phyloP scores from a whole-genome alignment of 2,329 filamentous ascomycete species.

The Thelonectria blattea region DNA sequence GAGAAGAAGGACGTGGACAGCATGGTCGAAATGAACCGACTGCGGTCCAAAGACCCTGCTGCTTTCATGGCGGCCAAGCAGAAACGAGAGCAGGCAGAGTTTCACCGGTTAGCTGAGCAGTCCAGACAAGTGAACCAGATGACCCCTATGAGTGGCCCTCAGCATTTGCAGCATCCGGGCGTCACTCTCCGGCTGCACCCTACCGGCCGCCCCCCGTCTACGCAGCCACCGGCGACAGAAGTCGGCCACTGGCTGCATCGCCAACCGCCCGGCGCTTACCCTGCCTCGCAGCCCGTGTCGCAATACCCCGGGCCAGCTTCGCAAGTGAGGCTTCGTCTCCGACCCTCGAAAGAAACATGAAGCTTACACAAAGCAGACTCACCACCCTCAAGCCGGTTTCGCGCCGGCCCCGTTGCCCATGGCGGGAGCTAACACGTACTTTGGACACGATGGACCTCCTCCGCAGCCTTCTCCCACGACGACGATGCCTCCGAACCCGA shows the following conservation, averaged over 20 bases:
- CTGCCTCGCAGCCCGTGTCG: background rate
- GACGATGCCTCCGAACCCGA: background rate
- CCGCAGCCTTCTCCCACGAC: background rate
- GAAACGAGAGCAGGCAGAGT: conserved; percentile 2
- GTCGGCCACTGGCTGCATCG: background rate
- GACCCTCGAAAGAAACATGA: background rate
- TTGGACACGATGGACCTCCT: conserved; percentile 31
- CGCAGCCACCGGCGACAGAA: conserved; percentile 15
- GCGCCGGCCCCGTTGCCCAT: conserved; percentile 41
- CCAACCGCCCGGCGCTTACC: background rate
- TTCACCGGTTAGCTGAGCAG: conserved; percentile 1
- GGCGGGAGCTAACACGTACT: conserved; percentile 46
- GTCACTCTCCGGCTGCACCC: background rate
- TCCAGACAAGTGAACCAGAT: background rate
- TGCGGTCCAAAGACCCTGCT: conserved; percentile 43
- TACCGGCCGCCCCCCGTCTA: conserved; percentile 8
- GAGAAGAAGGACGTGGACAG: conserved; percentile 62
- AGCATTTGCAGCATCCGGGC: background rate
- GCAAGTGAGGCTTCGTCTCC: conserved; percentile 11
- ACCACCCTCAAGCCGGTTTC: background rate
- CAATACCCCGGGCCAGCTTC: background rate
- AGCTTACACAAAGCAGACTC: conserved; percentile 17
- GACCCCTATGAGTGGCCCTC: background rate
- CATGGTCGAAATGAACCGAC: conserved; percentile 42
- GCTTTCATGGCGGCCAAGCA: conserved; percentile 37